Percentiles rank a stretch among this genome's conserved stretches.
Evolutionary conservation across 225 moss, liverwort and hornwort species (phyloP).

Genomic region (Polytrichum commune): DNA sequence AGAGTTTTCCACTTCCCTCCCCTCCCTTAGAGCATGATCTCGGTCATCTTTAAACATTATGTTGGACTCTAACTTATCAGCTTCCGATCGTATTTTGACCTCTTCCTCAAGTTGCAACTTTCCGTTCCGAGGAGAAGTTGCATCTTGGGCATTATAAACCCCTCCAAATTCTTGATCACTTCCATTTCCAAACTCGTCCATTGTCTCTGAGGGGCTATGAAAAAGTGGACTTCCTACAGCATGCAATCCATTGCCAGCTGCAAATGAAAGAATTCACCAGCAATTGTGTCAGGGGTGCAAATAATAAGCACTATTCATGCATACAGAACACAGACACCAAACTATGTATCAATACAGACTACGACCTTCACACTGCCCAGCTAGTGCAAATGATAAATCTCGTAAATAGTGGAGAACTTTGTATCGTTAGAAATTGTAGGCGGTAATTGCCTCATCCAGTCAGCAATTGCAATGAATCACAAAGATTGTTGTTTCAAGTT

Average conservation of each 20-base stretch:
- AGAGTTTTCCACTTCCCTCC: slow-evolving; percentile 44
- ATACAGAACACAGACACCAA: too few species aligned
- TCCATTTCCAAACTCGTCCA: slow-evolving; percentile 26
- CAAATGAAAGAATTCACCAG: not conserved
- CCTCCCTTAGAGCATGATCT: slow-evolving; percentile 44
- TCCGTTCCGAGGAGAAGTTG: slow-evolving; percentile 2
- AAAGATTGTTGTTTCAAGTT: too few species aligned
- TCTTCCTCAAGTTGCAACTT: slow-evolving; percentile 27
- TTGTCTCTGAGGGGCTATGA: slow-evolving; percentile 36
- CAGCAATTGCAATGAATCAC: too few species aligned
- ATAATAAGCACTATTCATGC: too few species aligned
- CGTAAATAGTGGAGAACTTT: too few species aligned
- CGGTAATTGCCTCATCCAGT: too few species aligned
- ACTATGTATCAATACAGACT: too few species aligned
- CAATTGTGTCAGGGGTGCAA: too few species aligned
- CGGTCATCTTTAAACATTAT: slow-evolving; percentile 52
- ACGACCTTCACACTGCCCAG: too few species aligned
- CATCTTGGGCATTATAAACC: slow-evolving; percentile 8
- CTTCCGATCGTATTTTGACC: slow-evolving; percentile 27
- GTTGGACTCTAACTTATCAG: slow-evolving; percentile 37
- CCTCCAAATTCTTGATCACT: slow-evolving; percentile 5
- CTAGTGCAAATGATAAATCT: too few species aligned
- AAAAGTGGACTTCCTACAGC: slow-evolving; percentile 46
- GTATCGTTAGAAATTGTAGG: too few species aligned
- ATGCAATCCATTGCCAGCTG: slow-evolving; percentile 40